Evolutionary conservation across 441 rosid genomes (phyloP).

Genomic region (Metrosideros polymorpha): DNA sequence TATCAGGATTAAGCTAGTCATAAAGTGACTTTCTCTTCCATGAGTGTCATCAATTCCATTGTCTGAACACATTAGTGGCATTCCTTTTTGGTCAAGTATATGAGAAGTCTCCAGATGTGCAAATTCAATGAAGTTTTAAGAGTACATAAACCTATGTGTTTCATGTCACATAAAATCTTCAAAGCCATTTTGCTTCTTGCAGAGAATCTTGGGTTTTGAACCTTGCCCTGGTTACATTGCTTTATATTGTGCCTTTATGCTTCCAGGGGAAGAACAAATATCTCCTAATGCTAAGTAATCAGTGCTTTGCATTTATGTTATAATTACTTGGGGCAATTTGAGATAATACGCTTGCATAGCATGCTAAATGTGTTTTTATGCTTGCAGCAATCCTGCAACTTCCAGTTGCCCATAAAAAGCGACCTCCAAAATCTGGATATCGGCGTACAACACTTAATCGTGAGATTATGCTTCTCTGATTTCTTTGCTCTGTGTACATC

Average conservation of each 20-base stretch:
- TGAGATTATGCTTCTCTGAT: constrained; percentile 31
- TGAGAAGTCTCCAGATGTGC: background rate
- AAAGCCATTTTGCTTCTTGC: background rate
- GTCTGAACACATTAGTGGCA: background rate
- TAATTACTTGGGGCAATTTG: background rate
- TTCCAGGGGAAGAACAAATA: background rate
- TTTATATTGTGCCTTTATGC: background rate
- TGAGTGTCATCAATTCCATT: background rate
- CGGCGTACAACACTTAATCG: constrained; percentile 74
- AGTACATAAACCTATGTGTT: background rate
- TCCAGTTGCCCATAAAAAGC: constrained; percentile 76
- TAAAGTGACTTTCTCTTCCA: background rate
- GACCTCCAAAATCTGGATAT: constrained; percentile 80
- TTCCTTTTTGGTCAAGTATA: background rate
- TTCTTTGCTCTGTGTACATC: background rate
- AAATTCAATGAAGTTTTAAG: background rate
- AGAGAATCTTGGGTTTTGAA: background rate
- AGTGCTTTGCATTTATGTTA: background rate
- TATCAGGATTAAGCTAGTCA: background rate
- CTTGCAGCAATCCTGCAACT: constrained; percentile 86
- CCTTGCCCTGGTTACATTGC: background rate
- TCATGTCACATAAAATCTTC: background rate
- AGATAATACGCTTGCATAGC: background rate
- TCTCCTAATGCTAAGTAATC: background rate
- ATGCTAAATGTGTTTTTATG: background rate